phyloP scores from a whole-genome alignment of 2,329 filamentous ascomycete species.

The Fusarium sp. region DNA sequence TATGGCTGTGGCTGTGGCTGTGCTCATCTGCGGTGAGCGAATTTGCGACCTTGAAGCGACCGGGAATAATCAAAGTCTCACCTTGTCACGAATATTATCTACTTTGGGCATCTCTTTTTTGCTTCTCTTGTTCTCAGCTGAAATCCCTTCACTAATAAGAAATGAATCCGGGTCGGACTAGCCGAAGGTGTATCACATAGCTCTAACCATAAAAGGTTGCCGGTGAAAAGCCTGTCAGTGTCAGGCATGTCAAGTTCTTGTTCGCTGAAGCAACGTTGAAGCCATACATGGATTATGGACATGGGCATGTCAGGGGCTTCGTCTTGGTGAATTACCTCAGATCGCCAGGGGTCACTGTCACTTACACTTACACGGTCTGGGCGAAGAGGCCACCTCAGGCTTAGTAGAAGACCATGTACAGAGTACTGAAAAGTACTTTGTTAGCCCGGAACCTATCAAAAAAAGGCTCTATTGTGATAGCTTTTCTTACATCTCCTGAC shows the following conservation, averaged over 20 bases:
- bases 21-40: slow-evolving; percentile 13
- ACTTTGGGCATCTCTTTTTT: slow-evolving; percentile 1
- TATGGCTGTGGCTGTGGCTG: slow-evolving; percentile 31
- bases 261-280: slow-evolving; percentile 17
- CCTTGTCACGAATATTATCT: background rate
- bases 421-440: background rate
- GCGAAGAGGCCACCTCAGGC: slow-evolving; percentile 2
- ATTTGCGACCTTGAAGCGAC: background rate
- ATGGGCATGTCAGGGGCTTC: slow-evolving; percentile 24
- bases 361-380: slow-evolving; percentile 23
- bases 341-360: slow-evolving; percentile 17
- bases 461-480: slow-evolving; percentile 13
- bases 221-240: slow-evolving; percentile 25
- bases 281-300: background rate
- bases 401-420: background rate
- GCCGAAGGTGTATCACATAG: slow-evolving; percentile 40
- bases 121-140: background rate
- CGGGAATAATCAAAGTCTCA: slow-evolving; percentile 32
- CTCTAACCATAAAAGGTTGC: slow-evolving; percentile 30
- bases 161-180: slow-evolving; percentile 24
- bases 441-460: slow-evolving; percentile 24
- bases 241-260: slow-evolving; percentile 12
- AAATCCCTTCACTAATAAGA: slow-evolving; percentile 6
- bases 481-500: slow-evolving; percentile 39
- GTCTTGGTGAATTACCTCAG: slow-evolving; percentile 15